phyloP scores from a whole-genome alignment of 1,284 basidiomycete species.

The Peniophora sp. region DNA sequence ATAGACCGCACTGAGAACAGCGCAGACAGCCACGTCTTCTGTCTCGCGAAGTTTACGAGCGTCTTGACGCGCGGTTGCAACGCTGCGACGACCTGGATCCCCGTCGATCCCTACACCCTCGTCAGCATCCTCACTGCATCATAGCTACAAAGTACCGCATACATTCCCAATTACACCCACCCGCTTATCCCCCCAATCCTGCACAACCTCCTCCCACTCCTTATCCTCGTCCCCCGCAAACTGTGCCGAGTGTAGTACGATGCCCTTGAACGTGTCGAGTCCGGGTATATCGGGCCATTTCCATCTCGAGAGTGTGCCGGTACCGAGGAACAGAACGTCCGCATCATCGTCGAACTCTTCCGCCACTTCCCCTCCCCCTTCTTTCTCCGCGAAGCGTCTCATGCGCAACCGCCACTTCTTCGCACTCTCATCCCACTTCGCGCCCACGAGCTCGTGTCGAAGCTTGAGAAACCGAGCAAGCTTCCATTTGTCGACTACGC shows the following conservation, averaged over 20 bases:
- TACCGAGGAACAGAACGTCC: conserved; percentile 44
- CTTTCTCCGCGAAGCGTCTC: conserved; percentile 17
- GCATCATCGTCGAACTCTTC: conserved; percentile 44
- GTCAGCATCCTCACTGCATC: not conserved
- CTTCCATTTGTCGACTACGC: conserved; percentile 51
- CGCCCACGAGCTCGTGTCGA: conserved; percentile 41
- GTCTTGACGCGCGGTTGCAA: conserved; percentile 45
- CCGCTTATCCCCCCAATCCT: conserved; percentile 43
- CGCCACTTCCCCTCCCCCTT: conserved; percentile 1
- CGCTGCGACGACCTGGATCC: conserved; percentile 54
- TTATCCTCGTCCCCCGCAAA: conserved; percentile 39
- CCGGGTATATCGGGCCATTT: conserved; percentile 54
- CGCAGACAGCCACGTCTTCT: conserved; percentile 53
- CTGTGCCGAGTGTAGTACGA: conserved; percentile 46
- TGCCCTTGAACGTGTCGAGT: conserved; percentile 41
- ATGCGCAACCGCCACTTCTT: conserved; percentile 50
- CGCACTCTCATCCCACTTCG: conserved; percentile 38
- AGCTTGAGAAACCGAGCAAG: conserved; percentile 46
- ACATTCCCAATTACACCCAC: conserved; percentile 60
- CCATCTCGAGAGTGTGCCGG: conserved; percentile 46
- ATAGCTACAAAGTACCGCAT: conserved; percentile 12
- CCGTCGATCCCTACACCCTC: conserved; percentile 46
- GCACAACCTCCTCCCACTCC: conserved; percentile 38
- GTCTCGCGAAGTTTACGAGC: conserved; percentile 50
- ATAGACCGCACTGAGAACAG: conserved; percentile 37